phyloP scores from a whole-genome alignment of 225 moss, liverwort and hornwort species.

The Physcomitrellopsis africana region DNA sequence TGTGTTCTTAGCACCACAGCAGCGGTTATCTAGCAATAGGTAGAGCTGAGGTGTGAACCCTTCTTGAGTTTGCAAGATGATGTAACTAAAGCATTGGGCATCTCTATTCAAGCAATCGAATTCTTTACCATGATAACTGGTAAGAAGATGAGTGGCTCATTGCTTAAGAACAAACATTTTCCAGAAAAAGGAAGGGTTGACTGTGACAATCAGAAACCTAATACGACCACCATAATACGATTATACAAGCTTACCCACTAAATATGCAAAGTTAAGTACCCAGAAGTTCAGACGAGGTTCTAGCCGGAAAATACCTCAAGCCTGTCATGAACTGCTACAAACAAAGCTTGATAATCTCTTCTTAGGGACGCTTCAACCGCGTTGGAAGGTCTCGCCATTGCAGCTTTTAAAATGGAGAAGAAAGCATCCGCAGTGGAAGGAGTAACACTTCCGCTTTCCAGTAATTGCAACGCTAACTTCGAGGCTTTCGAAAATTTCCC shows the following conservation, averaged over 20 bases:
- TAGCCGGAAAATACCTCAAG: conserved; percentile 55
- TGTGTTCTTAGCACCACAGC: background rate
- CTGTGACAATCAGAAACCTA: background rate
- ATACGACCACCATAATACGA: conserved; percentile 5
- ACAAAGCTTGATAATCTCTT: conserved; percentile 79
- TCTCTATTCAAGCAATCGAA: conserved; percentile 7
- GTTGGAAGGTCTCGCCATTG: conserved; percentile 68
- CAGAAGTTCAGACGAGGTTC: background rate
- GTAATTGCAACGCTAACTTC: conserved; percentile 84
- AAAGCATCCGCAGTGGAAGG: conserved; percentile 61
- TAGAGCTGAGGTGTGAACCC: background rate
- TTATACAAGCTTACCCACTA: background rate
- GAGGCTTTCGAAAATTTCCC: conserved; percentile 87
- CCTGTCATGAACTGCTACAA: conserved; percentile 59
- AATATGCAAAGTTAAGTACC: background rate
- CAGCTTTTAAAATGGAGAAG: conserved; percentile 71
- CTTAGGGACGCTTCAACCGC: conserved; percentile 60
- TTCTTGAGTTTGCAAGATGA: background rate
- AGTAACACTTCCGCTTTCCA: conserved; percentile 73
- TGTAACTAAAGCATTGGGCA: background rate
- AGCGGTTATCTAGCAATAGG: background rate
- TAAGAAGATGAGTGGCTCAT: background rate
- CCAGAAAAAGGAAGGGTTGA: background rate
- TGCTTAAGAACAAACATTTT: background rate
- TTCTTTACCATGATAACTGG: background rate